A percentile compares a stretch with the other conserved stretches of the same genome.
Evolutionary conservation across 164 flowering plant genomes (phyloP).

Genomic region (Nymphaea thermarum): DNA sequence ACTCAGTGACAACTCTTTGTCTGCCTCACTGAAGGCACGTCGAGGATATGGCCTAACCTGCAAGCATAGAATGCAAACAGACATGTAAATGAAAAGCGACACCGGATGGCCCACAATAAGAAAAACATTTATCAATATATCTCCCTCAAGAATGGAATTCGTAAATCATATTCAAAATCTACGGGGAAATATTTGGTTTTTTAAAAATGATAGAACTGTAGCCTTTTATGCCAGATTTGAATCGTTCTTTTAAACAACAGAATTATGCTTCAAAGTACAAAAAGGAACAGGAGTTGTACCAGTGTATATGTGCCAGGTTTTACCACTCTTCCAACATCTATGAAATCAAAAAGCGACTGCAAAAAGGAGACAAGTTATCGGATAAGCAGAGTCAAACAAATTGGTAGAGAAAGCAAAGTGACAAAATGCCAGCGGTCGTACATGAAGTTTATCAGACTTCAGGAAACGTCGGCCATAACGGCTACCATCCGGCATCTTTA

Average conservation of each 20-base stretch:
- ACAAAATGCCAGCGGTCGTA: background rate
- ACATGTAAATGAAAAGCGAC: background rate
- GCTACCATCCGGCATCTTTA: conserved; percentile 92
- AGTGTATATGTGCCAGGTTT: conserved; percentile 86
- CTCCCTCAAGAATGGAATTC: too few species aligned
- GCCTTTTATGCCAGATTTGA: too few species aligned
- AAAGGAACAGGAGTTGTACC: conserved; percentile 30
- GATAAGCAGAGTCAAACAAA: background rate
- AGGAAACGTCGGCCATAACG: conserved; percentile 84
- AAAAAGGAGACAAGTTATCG: conserved; percentile 8
- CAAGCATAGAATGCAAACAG: background rate
- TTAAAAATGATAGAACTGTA: too few species aligned
- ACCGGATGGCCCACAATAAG: too few species aligned
- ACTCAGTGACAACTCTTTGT: conserved; percentile 38
- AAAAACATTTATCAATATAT: too few species aligned
- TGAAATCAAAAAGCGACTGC: conserved; percentile 84
- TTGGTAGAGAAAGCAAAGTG: background rate
- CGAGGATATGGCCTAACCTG: conserved; percentile 97
- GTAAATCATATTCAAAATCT: too few species aligned
- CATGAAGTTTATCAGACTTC: conserved; percentile 38
- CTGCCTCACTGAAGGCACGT: conserved; percentile 65
- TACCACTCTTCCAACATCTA: conserved; percentile 67
- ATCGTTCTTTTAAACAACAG: background rate
- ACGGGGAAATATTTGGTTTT: too few species aligned
- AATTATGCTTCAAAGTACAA: background rate